Evolutionary conservation across 331 rosid genomes (phyloP).

Genomic region (Dryas integrifolia): DNA sequence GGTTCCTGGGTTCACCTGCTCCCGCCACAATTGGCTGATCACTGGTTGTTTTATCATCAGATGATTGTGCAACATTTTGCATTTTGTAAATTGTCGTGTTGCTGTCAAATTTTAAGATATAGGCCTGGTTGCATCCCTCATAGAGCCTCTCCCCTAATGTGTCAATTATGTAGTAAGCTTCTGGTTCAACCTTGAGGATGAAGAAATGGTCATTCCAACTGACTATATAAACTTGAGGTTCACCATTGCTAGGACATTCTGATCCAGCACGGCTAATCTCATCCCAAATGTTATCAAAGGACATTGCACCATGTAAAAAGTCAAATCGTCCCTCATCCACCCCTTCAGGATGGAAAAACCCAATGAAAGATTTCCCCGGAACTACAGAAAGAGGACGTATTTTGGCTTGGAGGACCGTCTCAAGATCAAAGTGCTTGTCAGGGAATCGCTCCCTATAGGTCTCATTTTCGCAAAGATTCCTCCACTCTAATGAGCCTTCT

Average conservation of each 20-base stretch:
- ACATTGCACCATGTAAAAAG: constrained; percentile 90
- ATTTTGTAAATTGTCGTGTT: constrained; percentile 57
- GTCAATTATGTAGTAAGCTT: constrained; percentile 86
- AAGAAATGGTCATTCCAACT: constrained; percentile 99
- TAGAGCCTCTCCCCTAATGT: constrained; percentile 93
- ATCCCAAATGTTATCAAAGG: constrained; percentile 97
- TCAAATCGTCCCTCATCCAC: constrained; percentile 91
- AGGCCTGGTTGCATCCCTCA: constrained; percentile 93
- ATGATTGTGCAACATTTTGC: constrained; percentile 37
- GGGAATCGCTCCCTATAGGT: constrained; percentile 76
- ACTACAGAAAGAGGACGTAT: constrained; percentile 80
- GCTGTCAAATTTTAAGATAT: constrained; percentile 75
- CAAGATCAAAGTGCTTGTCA: constrained; percentile 97
- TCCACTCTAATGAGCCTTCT: constrained; percentile 94
- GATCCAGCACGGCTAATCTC: constrained; percentile 68
- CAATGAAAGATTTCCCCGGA: constrained; percentile 72
- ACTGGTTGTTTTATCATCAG: constrained; percentile 48
- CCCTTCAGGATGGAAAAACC: constrained; percentile 95
- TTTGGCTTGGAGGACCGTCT: constrained; percentile 87
- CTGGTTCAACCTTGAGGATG: constrained; percentile 85
- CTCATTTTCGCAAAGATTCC: constrained; percentile 81
- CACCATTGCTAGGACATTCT: constrained; percentile 42
- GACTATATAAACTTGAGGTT: constrained; percentile 69
- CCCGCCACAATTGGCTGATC: constrained; percentile 49
- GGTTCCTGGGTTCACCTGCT: constrained; percentile 45